A percentile compares a stretch with the other conserved stretches of the same genome.
These are phyloP conservation scores for Pseudohalonectria lignicola DNA, from an alignment of 2,329 filamentous ascomycete species.

Conservation along the genomic window DNA sequence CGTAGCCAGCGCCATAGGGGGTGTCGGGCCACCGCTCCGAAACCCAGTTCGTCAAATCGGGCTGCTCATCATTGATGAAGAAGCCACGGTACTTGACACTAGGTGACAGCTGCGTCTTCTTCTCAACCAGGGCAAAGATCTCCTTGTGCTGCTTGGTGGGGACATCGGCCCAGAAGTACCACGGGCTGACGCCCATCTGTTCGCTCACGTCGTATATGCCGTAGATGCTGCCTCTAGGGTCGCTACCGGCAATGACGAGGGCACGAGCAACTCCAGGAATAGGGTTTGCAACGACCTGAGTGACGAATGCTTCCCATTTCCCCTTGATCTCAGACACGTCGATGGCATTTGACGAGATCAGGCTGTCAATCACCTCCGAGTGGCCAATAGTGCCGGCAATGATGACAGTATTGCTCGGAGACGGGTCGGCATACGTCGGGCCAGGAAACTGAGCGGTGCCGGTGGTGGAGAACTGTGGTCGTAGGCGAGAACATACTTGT, in stretches of 20 bases:
- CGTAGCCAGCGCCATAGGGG: conserved; percentile 35
- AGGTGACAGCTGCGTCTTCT: conserved; percentile 47
- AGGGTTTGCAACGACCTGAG: conserved; percentile 45
- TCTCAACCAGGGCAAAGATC: conserved; percentile 42
- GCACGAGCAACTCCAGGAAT: conserved; percentile 44
- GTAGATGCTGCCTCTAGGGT: conserved; percentile 55
- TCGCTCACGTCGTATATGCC: conserved; percentile 62
- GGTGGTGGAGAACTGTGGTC: conserved; percentile 27
- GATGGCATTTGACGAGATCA: conserved; percentile 44
- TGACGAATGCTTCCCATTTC: conserved; percentile 60
- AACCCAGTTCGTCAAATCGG: conserved; percentile 57
- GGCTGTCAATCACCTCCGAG: conserved; percentile 47
- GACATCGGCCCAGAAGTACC: conserved; percentile 59
- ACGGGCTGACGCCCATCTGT: conserved; percentile 63
- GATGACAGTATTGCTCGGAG: conserved; percentile 40
- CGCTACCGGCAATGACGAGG: conserved; percentile 57
- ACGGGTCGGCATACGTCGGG: conserved; percentile 29
- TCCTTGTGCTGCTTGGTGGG: conserved; percentile 35
- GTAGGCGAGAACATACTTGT: background rate
- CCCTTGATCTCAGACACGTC: conserved; percentile 46
- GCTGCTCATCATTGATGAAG: conserved; percentile 63
- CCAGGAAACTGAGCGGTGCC: conserved; percentile 30
- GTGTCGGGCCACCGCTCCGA: conserved; percentile 28
- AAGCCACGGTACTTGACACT: conserved; percentile 60
- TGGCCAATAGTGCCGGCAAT: conserved; percentile 60